Evolutionary conservation across 768 basidiomycete genomes (phyloP).

Genomic region (Russula compacta): DNA sequence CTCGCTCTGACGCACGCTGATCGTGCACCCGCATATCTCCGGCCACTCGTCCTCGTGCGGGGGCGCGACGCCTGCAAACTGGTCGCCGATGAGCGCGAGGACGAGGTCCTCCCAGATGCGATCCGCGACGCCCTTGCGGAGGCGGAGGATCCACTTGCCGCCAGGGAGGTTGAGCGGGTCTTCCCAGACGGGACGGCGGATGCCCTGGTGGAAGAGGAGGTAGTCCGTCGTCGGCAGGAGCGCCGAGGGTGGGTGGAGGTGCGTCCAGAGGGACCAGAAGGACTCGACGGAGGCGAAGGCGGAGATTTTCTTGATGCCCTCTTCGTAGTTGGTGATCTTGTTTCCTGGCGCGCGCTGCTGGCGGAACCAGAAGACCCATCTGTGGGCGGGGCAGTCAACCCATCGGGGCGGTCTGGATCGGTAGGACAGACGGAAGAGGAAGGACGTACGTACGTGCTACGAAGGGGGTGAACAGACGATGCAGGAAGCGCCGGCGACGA

Average conservation of each 20-base stretch:
- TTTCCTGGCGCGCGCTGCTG: conserved; percentile 85
- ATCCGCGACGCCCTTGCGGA: conserved; percentile 85
- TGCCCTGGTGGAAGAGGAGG: conserved; percentile 77
- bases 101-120: conserved; percentile 88
- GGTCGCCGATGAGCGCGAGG: conserved; percentile 81
- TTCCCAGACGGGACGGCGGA: conserved; percentile 93
- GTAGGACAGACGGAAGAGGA: conserved; percentile 19
- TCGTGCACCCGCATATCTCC: conserved; percentile 91
- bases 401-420: neutral
- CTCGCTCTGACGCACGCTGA: conserved; percentile 87
- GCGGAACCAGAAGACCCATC: conserved; percentile 90
- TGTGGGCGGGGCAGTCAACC: conserved; percentile 25
- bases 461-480: conserved; percentile 56
- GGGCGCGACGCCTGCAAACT: conserved; percentile 66
- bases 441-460: conserved; percentile 84
- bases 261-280: conserved; percentile 92
- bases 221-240: conserved; percentile 90
- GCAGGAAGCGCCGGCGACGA: conserved; percentile 29
- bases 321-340: conserved; percentile 86
- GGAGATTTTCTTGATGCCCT: conserved; percentile 88
- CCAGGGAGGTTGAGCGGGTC: conserved; percentile 81
- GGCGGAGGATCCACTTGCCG: conserved; percentile 92
- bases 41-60: conserved; percentile 47
- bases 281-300: conserved; percentile 94
- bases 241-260: conserved; percentile 76